Evolutionary conservation across 2,329 filamentous ascomycete genomes (phyloP), one percentile per base, ranked within the genome.

Genomic region (Sporothrix schenckii): DNA sequence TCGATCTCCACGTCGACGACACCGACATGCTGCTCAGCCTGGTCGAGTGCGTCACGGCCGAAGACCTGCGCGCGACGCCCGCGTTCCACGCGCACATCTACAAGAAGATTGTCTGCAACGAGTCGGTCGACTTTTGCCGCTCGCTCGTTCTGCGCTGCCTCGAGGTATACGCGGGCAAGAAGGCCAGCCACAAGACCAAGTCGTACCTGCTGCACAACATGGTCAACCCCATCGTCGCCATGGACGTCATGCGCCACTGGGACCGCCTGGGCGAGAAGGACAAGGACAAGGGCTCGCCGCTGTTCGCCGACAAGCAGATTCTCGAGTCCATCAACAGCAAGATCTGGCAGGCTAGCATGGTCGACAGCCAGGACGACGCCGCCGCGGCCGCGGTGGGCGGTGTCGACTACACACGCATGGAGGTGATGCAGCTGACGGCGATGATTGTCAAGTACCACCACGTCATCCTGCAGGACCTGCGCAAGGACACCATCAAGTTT

Each of bases 401-500:
- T 9, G 93, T 98, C 67, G 95, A 99, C 77, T 95, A 98, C 80
- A 96, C 94, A 1, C 87, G 95, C 19, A 97, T 98, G 88, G 96
- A 99, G 78, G 87, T 97, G 11, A 86, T 99, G 60, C 96, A 99
- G 78, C 87, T 98, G 58, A 97, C 95, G 6, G 94, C 95, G 0
- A 89, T 99, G 83, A 84, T 99, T 52, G 91, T 99, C 80, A 99
- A 99, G 78, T 97, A 98, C 76, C 93, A 99, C 76, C 89, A 94
- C 76, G 87, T 88, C 44, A 91, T 93, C 69, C 87, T 99, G 1
- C 92, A 96, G 75, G 95, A 98, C 76, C 90, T 92, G 2, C 89
- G 96, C 50, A 99, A 99, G 80, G 95, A 99, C 74, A 94, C 99
- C 73, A 99, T 99, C 77, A 98, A 97, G 80, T 99, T 98, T 80